phyloP scores from a whole-genome alignment of 1,284 basidiomycete species.

The Ceratobasidium sp. region DNA sequence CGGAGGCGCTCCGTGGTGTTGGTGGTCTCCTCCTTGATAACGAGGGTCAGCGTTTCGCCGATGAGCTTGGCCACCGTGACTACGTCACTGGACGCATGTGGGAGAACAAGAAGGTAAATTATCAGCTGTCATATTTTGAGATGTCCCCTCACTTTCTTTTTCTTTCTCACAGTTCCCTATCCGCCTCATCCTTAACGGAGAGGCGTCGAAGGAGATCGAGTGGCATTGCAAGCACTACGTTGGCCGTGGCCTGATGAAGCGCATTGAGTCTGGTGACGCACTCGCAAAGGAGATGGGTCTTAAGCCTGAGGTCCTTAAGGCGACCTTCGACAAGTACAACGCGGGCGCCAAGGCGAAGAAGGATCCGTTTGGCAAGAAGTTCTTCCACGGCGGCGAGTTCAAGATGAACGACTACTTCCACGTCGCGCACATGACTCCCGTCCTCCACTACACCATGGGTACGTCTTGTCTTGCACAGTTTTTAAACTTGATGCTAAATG shows the following conservation, averaged over 20 bases:
- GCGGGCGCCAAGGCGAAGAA: slow-evolving; percentile 83
- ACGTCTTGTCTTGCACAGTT: neutral
- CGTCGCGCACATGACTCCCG: slow-evolving; percentile 95
- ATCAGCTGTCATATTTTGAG: neutral
- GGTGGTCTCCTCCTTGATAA: slow-evolving; percentile 95
- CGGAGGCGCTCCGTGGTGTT: slow-evolving; percentile 89
- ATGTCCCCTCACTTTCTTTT: neutral
- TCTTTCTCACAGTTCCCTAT: slow-evolving; percentile 86
- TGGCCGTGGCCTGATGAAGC: slow-evolving; percentile 97
- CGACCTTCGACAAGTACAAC: slow-evolving; percentile 93
- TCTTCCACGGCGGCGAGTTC: slow-evolving; percentile 90
- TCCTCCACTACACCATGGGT: slow-evolving; percentile 96
- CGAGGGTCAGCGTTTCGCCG: slow-evolving; percentile 93
- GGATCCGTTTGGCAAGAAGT: slow-evolving; percentile 98
- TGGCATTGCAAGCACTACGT: slow-evolving; percentile 99
- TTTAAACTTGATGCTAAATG: neutral
- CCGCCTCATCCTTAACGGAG: slow-evolving; percentile 91
- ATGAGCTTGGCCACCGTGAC: slow-evolving; percentile 97
- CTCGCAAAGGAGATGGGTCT: slow-evolving; percentile 96
- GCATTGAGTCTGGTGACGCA: slow-evolving; percentile 86
- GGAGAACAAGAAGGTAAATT: slow-evolving; percentile 88
- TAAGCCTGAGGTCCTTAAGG: slow-evolving; percentile 80
- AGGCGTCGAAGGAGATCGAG: slow-evolving; percentile 94
- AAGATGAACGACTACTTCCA: slow-evolving; percentile 90
- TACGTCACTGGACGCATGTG: slow-evolving; percentile 94